phyloP scores from a whole-genome alignment of 768 basidiomycete species.

The Albatrellus ellisii region DNA sequence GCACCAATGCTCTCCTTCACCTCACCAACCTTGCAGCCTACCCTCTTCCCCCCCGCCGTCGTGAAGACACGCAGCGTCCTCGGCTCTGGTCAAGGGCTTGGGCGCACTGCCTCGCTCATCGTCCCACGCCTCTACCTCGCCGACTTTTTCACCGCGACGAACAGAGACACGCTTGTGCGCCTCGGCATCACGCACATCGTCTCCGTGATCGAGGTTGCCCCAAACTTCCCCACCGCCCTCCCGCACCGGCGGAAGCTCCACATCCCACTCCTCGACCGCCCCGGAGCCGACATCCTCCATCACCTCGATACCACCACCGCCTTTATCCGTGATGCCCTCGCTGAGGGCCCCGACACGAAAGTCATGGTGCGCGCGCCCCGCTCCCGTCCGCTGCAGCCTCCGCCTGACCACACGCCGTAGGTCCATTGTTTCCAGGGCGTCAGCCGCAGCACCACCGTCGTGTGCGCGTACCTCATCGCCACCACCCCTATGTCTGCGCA shows the following conservation, averaged over 20 bases:
- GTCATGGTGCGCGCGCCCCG: constrained; percentile 33
- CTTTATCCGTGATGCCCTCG: constrained; percentile 39
- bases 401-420: constrained; percentile 21
- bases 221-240: constrained; percentile 26
- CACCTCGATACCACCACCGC: constrained; percentile 36
- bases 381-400: background rate
- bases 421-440: constrained; percentile 72
- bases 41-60: constrained; percentile 3
- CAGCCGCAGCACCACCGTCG: constrained; percentile 63
- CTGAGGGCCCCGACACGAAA: constrained; percentile 26
- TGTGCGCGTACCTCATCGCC: constrained; percentile 49
- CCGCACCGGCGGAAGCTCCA: constrained; percentile 35
- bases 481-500: constrained; percentile 16
- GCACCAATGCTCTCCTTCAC: constrained; percentile 6
- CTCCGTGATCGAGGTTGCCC: constrained; percentile 43
- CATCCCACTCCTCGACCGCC: constrained; percentile 33
- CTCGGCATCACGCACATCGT: constrained; percentile 68
- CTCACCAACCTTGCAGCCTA: constrained; percentile 4
- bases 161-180: constrained; percentile 30
- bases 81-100: no score
- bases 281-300: constrained; percentile 26
- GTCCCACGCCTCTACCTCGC: constrained; percentile 48
- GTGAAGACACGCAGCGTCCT: background rate
- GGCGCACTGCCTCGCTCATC: constrained; percentile 21
- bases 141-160: constrained; percentile 41